These are phyloP conservation scores for Mrakiaceae sp. DNA, from an alignment of 1,284 basidiomycete genomes.

Conservation along the genomic window DNA sequence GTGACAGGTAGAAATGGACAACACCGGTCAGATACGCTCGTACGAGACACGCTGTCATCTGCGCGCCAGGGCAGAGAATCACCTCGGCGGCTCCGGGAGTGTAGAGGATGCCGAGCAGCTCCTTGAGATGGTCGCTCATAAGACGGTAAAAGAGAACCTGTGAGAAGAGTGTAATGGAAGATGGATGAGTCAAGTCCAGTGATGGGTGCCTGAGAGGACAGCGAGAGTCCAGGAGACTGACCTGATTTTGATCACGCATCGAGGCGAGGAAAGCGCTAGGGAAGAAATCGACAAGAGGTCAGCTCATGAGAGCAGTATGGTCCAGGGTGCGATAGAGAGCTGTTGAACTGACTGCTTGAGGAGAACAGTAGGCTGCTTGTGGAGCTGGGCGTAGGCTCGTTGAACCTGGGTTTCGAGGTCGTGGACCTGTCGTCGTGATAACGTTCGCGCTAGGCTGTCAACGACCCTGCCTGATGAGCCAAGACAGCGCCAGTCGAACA, in stretches of 20 bases:
- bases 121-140: slow-evolving; percentile 53
- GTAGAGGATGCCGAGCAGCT: slow-evolving; percentile 65
- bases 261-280: slow-evolving; percentile 40
- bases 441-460: neutral
- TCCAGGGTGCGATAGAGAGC: neutral
- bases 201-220: too few species aligned
- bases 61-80: neutral
- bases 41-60: neutral
- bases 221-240: slow-evolving; percentile 43
- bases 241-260: slow-evolving; percentile 47
- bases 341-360: slow-evolving; percentile 26
- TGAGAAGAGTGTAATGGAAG: neutral
- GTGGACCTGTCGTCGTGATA: slow-evolving; percentile 38
- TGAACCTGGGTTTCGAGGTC: slow-evolving; percentile 62
- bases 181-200: too few species aligned
- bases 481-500: neutral
- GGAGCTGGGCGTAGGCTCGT: slow-evolving; percentile 54
- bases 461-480: neutral
- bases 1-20: neutral
- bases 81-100: slow-evolving; percentile 37
- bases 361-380: slow-evolving; percentile 33
- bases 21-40: neutral
- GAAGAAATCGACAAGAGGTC: slow-evolving; percentile 2
- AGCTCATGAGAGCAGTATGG: neutral
- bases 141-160: slow-evolving; percentile 64